Evolutionary conservation across 1,139 yeast species (phyloP).

Genomic region (Saccharomyces hybrid): DNA sequence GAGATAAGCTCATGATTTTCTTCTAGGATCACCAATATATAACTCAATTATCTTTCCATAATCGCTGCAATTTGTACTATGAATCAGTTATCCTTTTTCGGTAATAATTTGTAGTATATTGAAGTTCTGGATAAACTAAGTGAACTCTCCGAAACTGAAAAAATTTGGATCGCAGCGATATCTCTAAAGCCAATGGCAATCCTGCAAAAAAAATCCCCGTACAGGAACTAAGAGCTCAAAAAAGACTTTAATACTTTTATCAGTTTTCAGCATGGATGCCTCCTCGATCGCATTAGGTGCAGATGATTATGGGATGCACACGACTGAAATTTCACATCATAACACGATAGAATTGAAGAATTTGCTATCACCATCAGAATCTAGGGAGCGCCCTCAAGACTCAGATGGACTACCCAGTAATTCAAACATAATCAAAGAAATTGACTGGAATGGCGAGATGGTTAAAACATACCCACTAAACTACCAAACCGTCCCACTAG

Average conservation of each 20-base stretch:
- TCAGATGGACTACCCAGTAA: neutral
- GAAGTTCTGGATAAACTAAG: neutral
- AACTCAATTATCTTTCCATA: neutral
- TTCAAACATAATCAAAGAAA: constrained; percentile 8
- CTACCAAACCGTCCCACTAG: constrained; percentile 21
- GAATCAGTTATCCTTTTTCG: neutral
- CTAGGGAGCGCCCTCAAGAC: neutral
- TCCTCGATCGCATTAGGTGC: neutral
- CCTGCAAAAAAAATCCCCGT: neutral
- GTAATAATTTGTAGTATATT: neutral
- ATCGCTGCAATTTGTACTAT: neutral
- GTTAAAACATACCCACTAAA: constrained; percentile 25
- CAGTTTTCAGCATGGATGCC: neutral
- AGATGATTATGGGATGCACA: neutral
- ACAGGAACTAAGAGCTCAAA: neutral
- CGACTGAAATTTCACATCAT: neutral
- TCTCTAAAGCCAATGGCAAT: neutral
- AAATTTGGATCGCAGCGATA: neutral
- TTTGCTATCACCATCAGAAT: neutral
- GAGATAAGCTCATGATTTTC: neutral
- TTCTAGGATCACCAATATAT: neutral
- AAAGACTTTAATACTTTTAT: neutral
- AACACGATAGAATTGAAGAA: neutral
- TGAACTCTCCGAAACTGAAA: neutral
- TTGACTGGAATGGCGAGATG: constrained; percentile 23